Evolutionary conservation across 805 yeast genomes (phyloP).

Genomic region (Metschnikowia cerradonensis): DNA sequence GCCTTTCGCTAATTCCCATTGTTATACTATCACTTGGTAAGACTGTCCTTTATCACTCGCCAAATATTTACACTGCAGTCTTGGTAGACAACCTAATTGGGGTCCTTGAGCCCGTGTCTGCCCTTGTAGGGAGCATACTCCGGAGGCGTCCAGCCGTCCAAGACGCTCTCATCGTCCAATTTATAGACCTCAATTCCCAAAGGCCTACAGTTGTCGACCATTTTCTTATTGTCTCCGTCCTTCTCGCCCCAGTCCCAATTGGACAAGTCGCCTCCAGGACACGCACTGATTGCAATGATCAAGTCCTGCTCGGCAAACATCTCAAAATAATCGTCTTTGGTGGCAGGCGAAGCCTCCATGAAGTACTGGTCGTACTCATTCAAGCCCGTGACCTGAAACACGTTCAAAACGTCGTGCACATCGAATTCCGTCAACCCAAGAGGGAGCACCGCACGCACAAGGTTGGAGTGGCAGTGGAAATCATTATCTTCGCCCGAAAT

Average conservation of each 20-base stretch:
- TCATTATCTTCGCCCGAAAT: constrained; percentile 63
- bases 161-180: constrained; percentile 43
- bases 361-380: constrained; percentile 63
- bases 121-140: constrained; percentile 51
- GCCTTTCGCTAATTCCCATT: too few relatives aligned
- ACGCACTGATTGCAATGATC: constrained; percentile 60
- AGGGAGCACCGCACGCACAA: constrained; percentile 56
- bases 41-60: too few relatives aligned
- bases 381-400: constrained; percentile 65
- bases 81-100: background rate
- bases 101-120: constrained; percentile 46
- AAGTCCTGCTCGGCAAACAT: constrained; percentile 64
- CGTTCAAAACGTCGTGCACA: constrained; percentile 66
- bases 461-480: constrained; percentile 64
- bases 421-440: constrained; percentile 61
- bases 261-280: constrained; percentile 69
- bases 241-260: constrained; percentile 71
- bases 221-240: constrained; percentile 44
- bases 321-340: constrained; percentile 57
- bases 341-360: constrained; percentile 68
- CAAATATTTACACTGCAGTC: too few relatives aligned
- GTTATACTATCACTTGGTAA: too few relatives aligned
- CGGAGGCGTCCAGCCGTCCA: constrained; percentile 51
- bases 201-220: constrained; percentile 62
- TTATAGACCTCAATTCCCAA: constrained; percentile 58